These are phyloP conservation scores for Insectozyma bohioensis DNA, from an alignment of 1,139 yeast genomes.

Conservation along the genomic window DNA sequence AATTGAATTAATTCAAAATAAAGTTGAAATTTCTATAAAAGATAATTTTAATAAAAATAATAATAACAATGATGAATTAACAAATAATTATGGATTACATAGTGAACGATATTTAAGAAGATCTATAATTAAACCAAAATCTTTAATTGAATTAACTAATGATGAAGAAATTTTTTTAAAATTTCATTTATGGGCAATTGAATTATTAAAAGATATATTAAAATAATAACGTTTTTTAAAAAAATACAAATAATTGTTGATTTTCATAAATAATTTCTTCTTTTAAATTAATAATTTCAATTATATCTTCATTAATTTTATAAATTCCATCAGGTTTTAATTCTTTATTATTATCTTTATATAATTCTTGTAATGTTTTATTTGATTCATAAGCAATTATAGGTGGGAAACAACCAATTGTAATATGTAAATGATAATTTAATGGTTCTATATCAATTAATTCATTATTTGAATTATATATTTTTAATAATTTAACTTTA, in stretches of 20 bases:
- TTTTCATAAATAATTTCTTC: conserved; percentile 13
- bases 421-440: conserved; percentile 65
- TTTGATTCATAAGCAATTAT: conserved; percentile 48
- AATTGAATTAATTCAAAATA: conserved; percentile 47
- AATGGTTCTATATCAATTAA: conserved; percentile 25
- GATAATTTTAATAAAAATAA: conserved; percentile 8
- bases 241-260: conserved; percentile 21
- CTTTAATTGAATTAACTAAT: conserved; percentile 57
- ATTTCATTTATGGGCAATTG: conserved; percentile 66
- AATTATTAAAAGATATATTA: conserved; percentile 27
- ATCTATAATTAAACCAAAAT: conserved; percentile 54
- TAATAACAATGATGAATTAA: conserved; percentile 6
- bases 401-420: conserved; percentile 61
- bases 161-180: conserved; percentile 62
- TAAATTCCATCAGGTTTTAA: conserved; percentile 13
- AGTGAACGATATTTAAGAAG: conserved; percentile 56
- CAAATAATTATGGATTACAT: conserved; percentile 27
- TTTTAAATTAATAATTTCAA: conserved; percentile 17
- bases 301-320: conserved; percentile 8
- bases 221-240: conserved; percentile 5
- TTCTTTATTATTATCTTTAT: conserved; percentile 7
- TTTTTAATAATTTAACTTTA: conserved; percentile 40
- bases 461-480: conserved; percentile 23
- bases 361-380: conserved; percentile 17
- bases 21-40: conserved; percentile 31